phyloP scores from a whole-genome alignment of 208 protist genomes.

The Crithidia acanthocephali region DNA sequence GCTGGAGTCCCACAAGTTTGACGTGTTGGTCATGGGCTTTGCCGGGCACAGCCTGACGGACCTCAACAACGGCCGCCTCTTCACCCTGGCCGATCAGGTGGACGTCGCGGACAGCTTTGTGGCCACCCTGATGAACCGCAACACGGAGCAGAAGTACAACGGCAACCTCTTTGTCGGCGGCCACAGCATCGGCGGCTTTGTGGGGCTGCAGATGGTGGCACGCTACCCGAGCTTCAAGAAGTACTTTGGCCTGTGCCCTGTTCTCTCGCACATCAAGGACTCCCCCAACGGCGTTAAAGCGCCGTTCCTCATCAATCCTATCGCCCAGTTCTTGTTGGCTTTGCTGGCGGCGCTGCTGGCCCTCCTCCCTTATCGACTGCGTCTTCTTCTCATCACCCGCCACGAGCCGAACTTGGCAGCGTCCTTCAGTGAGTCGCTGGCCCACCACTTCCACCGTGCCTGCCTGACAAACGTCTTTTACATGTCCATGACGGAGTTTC shows the following conservation, averaged over 20 bases:
- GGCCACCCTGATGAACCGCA: slow-evolving; percentile 22
- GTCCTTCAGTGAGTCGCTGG: slow-evolving; percentile 29
- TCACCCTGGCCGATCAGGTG: slow-evolving; percentile 72
- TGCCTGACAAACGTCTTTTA: slow-evolving; percentile 54
- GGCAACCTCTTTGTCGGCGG: slow-evolving; percentile 67
- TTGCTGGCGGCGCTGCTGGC: slow-evolving; percentile 36
- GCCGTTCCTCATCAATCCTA: slow-evolving; percentile 32
- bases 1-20: slow-evolving; percentile 35
- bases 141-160: slow-evolving; percentile 38
- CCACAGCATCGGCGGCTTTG: slow-evolving; percentile 83
- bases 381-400: slow-evolving; percentile 22
- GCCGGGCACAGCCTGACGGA: slow-evolving; percentile 70
- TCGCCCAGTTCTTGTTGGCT: slow-evolving; percentile 44
- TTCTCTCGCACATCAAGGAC: slow-evolving; percentile 56
- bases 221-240: slow-evolving; percentile 50
- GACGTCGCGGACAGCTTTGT: slow-evolving; percentile 66
- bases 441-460: slow-evolving; percentile 30
- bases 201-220: slow-evolving; percentile 64
- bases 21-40: slow-evolving; percentile 81
- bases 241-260: slow-evolving; percentile 73
- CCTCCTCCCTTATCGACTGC: slow-evolving; percentile 31
- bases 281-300: slow-evolving; percentile 61
- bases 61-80: slow-evolving; percentile 64
- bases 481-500: slow-evolving; percentile 64
- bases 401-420: slow-evolving; percentile 27